Percentiles rank a stretch among this genome's conserved stretches.
These are phyloP conservation scores for Cystobasidium sp. DNA, from an alignment of 1,284 basidiomycete species.

Conservation along the genomic window DNA sequence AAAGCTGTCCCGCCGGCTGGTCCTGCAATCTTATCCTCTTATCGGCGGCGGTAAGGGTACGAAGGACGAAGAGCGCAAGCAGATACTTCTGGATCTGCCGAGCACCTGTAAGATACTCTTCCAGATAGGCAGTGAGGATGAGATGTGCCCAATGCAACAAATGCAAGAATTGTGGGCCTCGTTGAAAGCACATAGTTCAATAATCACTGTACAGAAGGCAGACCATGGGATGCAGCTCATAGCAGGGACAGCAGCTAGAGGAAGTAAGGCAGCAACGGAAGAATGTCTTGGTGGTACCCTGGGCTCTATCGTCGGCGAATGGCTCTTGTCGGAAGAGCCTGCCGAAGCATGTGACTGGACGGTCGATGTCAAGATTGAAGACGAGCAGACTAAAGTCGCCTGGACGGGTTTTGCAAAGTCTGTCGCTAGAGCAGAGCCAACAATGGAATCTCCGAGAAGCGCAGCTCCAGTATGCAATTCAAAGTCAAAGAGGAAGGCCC, in stretches of 20 bases:
- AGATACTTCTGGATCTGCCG: constrained; percentile 23
- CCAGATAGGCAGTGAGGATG: constrained; percentile 20
- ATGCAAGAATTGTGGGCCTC: background rate
- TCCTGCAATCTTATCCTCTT: constrained; percentile 39
- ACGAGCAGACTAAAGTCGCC: background rate
- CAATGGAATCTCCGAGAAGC: background rate
- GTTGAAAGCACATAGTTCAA: background rate
- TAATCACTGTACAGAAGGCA: constrained; percentile 5
- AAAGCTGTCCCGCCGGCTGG: constrained; percentile 13
- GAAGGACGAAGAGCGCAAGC: constrained; percentile 36
- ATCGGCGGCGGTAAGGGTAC: constrained; percentile 26
- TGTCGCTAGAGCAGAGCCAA: background rate
- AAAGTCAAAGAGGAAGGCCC: too few species aligned
- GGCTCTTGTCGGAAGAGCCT: constrained; percentile 2
- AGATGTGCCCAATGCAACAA: constrained; percentile 22
- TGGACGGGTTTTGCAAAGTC: constrained; percentile 6
- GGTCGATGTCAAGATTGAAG: background rate
- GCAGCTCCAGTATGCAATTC: background rate
- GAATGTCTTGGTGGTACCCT: background rate
- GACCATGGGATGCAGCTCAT: constrained; percentile 27
- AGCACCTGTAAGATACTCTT: background rate
- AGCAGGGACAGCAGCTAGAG: background rate
- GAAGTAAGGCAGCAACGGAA: constrained; percentile 11
- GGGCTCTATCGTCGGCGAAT: constrained; percentile 6
- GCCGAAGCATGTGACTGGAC: background rate